A percentile compares a stretch with the other conserved stretches of the same genome.
phyloP scores from a whole-genome alignment of 1,284 basidiomycete species.

The Inonotus obliquus region DNA sequence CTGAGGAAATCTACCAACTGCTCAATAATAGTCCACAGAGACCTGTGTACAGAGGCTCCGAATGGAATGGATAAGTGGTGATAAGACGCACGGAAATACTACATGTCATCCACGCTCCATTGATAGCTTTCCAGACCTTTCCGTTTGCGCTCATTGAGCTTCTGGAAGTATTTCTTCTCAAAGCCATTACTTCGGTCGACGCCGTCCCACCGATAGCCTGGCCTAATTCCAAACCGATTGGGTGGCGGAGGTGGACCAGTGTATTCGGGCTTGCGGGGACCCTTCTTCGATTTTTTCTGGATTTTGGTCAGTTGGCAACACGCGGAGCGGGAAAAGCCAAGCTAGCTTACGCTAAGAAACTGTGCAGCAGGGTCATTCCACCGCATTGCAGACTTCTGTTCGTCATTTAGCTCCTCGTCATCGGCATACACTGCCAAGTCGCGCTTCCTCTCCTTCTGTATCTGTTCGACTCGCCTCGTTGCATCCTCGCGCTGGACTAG shows the following conservation, averaged over 20 bases:
- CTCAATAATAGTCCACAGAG: too few relatives aligned
- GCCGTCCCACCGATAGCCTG: conserved; percentile 96
- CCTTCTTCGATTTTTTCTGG: conserved; percentile 71
- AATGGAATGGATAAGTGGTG: neutral
- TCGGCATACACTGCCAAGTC: conserved; percentile 79
- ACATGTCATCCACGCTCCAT: conserved; percentile 93
- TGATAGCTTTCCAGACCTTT: conserved; percentile 67
- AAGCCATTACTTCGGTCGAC: conserved; percentile 93
- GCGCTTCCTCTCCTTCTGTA: conserved; percentile 61
- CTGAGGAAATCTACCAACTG: too few relatives aligned
- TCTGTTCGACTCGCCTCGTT: conserved; percentile 57
- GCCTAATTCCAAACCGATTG: conserved; percentile 92
- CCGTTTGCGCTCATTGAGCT: conserved; percentile 68
- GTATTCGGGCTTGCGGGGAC: conserved; percentile 80
- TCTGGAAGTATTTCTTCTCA: conserved; percentile 89
- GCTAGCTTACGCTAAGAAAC: conserved; percentile 71
- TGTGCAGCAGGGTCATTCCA: conserved; percentile 96
- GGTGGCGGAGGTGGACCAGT: conserved; percentile 84
- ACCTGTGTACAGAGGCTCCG: neutral
- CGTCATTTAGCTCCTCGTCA: conserved; percentile 82
- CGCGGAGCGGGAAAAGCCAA: conserved; percentile 2
- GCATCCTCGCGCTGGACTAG: conserved; percentile 79
- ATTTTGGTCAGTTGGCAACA: neutral
- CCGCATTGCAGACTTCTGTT: conserved; percentile 71
- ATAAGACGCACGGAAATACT: conserved; percentile 20